Evolutionary conservation across 2,329 filamentous ascomycete genomes (phyloP).

Genomic region (Cadophora gregata): DNA sequence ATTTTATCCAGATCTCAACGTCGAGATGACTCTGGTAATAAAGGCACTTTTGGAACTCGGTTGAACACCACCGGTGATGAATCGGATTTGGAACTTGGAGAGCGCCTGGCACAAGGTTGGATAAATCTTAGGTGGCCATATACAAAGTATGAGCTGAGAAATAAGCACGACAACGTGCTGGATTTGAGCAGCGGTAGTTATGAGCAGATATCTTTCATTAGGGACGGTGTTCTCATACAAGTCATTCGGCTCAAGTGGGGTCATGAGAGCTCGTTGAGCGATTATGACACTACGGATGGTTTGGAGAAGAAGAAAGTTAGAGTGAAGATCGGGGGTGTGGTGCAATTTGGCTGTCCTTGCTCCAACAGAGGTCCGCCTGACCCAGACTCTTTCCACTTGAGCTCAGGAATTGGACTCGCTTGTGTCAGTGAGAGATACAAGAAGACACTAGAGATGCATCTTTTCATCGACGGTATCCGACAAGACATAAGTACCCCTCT

Average conservation of each 20-base stretch:
- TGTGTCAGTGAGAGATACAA: constrained; percentile 29
- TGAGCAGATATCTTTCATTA: constrained; percentile 33
- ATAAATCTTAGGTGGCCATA: constrained; percentile 36
- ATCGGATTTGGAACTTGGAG: constrained; percentile 29
- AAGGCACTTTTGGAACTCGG: constrained; percentile 31
- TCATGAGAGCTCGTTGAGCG: constrained; percentile 29
- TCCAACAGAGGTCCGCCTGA: constrained; percentile 29
- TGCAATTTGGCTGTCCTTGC: constrained; percentile 35
- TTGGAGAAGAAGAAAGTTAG: constrained; percentile 21
- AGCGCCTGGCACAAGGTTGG: constrained; percentile 29
- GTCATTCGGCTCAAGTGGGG: constrained; percentile 32
- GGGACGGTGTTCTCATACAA: constrained; percentile 29
- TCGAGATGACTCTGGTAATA: constrained; percentile 28
- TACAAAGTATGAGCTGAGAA: constrained; percentile 29
- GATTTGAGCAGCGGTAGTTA: constrained; percentile 25
- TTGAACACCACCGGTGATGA: constrained; percentile 21
- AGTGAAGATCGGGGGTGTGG: constrained; percentile 27
- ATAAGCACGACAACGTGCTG: constrained; percentile 15
- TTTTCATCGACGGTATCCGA: constrained; percentile 24
- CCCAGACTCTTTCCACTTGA: constrained; percentile 21
- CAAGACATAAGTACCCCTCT: constrained; percentile 16
- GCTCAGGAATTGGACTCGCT: constrained; percentile 16
- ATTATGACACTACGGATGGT: constrained; percentile 23
- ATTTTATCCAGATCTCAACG: constrained; percentile 33
- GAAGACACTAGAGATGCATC: constrained; percentile 27